Base-by-base conservation (phyloP, 345 rosid species). In the Salix exigua region DNA sequence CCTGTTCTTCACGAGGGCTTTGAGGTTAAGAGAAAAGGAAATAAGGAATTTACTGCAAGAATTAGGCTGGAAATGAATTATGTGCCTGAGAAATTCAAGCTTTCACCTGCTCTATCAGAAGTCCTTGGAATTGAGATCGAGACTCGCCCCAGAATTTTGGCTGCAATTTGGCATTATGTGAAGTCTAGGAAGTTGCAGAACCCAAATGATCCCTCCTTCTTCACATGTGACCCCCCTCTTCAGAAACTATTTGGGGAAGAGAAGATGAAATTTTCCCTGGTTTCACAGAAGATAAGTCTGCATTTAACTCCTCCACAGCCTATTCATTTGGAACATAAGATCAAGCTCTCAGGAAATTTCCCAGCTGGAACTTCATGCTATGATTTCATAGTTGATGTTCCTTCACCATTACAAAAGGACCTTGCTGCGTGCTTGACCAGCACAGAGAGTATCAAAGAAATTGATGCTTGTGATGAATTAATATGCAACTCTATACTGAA, bases 21-120 rank as follows among this genome's bases (percentile, higher is more conserved):
- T 79, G 92, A 89, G 85, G 85, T 89, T 64, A 89, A 87, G 84
- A 86, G 90, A 65, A 89, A 87, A 80, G 92, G 92, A 42, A 80
- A 84, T 73, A 86, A 87, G 79, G 92, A 89, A 78, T 89, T 88
- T 38, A 87, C 81, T 23, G 90, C 87, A 50, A 80, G 82, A 70
- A 86, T 89, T 31, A 84, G 89, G 68, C 79, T 89, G 50, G 92
- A 89, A 72, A 86, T 89, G 87, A 87, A 89, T 81, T 77, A 86
- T 72, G 61, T 72, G 28, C 90, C 92, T 61, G 92, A 87, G 66
- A 86, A 85, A 77, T 87, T 80, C 84, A 89, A 79, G 79, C 86
- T 89, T 71, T 86, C 92, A 26, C 82, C 90, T 64, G 74, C 76
- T 71, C 72, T 89, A 19, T 69, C 83, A 13, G 90, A 89, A 71